Evolutionary conservation across 805 yeast species (phyloP), one percentile per base, ranked within the genome.

Genomic region (Brettanomyces anomalus): DNA sequence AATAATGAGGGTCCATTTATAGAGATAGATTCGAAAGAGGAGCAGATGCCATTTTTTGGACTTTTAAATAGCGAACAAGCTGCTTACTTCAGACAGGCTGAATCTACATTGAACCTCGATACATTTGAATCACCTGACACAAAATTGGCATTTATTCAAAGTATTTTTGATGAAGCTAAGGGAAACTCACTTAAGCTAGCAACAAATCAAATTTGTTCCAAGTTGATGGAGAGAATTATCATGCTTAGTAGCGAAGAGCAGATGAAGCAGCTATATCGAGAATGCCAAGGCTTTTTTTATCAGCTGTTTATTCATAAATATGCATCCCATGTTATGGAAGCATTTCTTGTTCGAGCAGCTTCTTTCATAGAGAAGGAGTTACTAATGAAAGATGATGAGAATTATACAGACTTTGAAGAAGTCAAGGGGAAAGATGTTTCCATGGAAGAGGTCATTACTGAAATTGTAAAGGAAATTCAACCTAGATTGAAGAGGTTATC

Each of bases 171-270:
- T 49, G 98, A 93, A 65, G 75, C 88, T 18, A 70, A 73, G 39
- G 96, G 96, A 2, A 88, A 89, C 54, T 97, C 90, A 62, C 67
- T 93, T 51, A 90, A 93, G 61, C 70, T 90, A 34, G 96, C 85
- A 4, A 90, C 96, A 3, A 89, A 90, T 56, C 97, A 89, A 57
- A 87, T 90, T 44, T 88, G 97, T 61, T 90, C 97, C 19, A 90
- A 90, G 59, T 70, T 93, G 45, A 72, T 93, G 69, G 98, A 90
- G 62, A 71, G 98, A 56, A 66, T 90, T 47, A 74, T 90, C n/a
- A 62, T 85, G 35, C 65, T 68, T 16, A 81, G 89, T 14, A 69
- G 72, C 21, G 81, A 78, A 47, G 66, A 62, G 11, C 94, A 87
- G 58, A 61, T 87, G 46, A 79, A 79, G 52, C 66, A 68, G 28